Conservation (phyloP, 2,329 filamentous ascomycete species). For the Colletotrichum liriopes region DNA sequence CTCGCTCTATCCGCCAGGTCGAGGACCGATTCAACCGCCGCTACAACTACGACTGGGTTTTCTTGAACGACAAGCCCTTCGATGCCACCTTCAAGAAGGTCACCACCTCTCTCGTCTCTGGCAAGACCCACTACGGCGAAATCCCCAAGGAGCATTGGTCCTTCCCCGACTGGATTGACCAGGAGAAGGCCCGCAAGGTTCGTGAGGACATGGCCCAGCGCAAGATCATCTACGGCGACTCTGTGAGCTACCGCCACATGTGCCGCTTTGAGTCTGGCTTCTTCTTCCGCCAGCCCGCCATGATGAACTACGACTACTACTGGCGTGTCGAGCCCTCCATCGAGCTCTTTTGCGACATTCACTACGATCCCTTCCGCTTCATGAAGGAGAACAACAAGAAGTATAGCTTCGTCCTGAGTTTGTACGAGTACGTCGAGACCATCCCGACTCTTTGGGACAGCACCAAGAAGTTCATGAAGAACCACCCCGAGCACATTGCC, state of each 20-base stretch:
- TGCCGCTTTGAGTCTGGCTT: constrained; percentile 99
- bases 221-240: constrained; percentile 99
- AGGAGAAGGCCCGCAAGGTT: constrained; percentile 91
- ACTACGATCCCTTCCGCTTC: constrained; percentile 96
- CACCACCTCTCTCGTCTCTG: constrained; percentile 90
- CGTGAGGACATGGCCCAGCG: constrained; percentile 93
- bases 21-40: constrained; percentile 98
- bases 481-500: constrained; percentile 89
- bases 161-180: constrained; percentile 95
- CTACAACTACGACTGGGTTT: constrained; percentile 99
- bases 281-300: constrained; percentile 95
- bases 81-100: constrained; percentile 94
- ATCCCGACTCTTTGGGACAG: constrained; percentile 97
- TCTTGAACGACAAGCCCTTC: constrained; percentile 96
- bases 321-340: constrained; percentile 99
- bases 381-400: constrained; percentile 98
- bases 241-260: constrained; percentile 98
- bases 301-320: constrained; percentile 99
- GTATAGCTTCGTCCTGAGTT: constrained; percentile 95
- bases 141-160: constrained; percentile 97
- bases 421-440: constrained; percentile 97
- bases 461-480: constrained; percentile 92
- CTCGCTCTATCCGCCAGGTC: constrained; percentile 93
- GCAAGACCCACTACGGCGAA: constrained; percentile 90
- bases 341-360: constrained; percentile 95